A percentile compares a stretch with the other conserved stretches of the same genome.
phyloP scores from a whole-genome alignment of 169 alveolate species.

The Cryptosporidium muris region DNA sequence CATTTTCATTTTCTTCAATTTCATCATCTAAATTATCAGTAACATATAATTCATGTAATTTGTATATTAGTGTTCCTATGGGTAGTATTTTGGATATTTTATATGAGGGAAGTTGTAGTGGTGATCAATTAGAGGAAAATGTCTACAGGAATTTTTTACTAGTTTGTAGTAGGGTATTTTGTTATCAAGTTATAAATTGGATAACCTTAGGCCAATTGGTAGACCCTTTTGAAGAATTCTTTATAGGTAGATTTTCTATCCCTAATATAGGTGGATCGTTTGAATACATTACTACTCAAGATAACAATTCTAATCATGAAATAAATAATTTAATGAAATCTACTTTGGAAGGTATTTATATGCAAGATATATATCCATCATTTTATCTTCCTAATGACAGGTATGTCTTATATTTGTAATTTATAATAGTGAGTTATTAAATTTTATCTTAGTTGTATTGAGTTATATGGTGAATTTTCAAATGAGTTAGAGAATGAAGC shows the following conservation, averaged over 20 bases:
- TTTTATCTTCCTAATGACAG: constrained; percentile 43
- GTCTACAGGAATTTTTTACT: constrained; percentile 23
- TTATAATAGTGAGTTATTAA: not conserved
- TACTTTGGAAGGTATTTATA: too few species aligned
- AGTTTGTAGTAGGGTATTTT: constrained; percentile 40
- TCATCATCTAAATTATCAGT: constrained; percentile 8
- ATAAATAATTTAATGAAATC: too few species aligned
- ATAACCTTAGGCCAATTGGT: constrained; percentile 34
- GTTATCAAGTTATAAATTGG: constrained; percentile 60
- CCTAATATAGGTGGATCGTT: not conserved
- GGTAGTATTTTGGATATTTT: constrained; percentile 56
- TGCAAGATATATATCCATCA: too few species aligned
- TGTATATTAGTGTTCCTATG: constrained; percentile 45
- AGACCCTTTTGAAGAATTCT: constrained; percentile 60
- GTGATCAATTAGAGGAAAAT: constrained; percentile 30
- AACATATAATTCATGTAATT: constrained; percentile 23
- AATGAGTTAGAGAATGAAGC: constrained; percentile 4
- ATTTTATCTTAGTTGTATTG: constrained; percentile 41
- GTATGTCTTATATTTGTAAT: constrained; percentile 2
- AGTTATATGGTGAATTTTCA: constrained; percentile 3
- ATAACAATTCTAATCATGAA: not conserved
- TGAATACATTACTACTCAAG: not conserved
- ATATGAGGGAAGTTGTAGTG: constrained; percentile 12
- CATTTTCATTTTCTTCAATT: constrained; percentile 36
- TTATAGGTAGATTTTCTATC: constrained; percentile 47